Evolutionary conservation across 208 protist genomes (phyloP), one percentile per base, ranked within the genome.

Genomic region (Acanthamoeba lenticulata): DNA sequence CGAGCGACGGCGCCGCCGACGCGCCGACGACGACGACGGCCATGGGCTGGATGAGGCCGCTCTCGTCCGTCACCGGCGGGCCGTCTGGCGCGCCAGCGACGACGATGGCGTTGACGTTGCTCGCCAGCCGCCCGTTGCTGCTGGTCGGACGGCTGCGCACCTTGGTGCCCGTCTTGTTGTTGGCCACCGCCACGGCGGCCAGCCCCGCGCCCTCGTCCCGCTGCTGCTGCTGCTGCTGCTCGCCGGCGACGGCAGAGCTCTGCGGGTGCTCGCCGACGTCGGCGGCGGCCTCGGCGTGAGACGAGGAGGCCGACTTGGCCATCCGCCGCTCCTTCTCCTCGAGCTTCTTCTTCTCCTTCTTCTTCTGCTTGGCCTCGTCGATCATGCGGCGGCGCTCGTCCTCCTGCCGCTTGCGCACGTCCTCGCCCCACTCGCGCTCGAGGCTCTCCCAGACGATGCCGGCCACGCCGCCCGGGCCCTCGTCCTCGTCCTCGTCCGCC

Each of bases 321-420:
- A n/a, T n/a, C n/a, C n/a, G n/a, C n/a, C n/a, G n/a, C n/a, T n/a
- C n/a, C n/a, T n/a, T n/a, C n/a, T 79, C 67, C 38, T 44, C n/a
- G 15, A 40, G 7, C 15, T 24, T 79, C 67, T 79, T 57, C 77
- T 86, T 52, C 34, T 86, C 38, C 45, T 86, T 86, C 29, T 38
- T n/a, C 34, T 60, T 83, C 40, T 86, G 72, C 72, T 83, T 83
- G 38, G 72, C 72, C 42, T 83, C 72, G 38, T 52, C 42, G n/a
- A 83, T 83, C 77, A 86, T 86, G 7, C 77, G 77, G 1, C 45
- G 38, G n/a, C 77, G 38, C 44, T 86, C 77, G 38, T 86, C 77
- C 77, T 86, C 45, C 77, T 86, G 77, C 24, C 45, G 77, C 77
- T 86, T 86, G 1, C 77, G 77, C 17, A 86, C 77, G 38, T 86